Evolutionary conservation across 306 rosid species (phyloP), one percentile per base, ranked within the genome.

Genomic region (Quercus robur): DNA sequence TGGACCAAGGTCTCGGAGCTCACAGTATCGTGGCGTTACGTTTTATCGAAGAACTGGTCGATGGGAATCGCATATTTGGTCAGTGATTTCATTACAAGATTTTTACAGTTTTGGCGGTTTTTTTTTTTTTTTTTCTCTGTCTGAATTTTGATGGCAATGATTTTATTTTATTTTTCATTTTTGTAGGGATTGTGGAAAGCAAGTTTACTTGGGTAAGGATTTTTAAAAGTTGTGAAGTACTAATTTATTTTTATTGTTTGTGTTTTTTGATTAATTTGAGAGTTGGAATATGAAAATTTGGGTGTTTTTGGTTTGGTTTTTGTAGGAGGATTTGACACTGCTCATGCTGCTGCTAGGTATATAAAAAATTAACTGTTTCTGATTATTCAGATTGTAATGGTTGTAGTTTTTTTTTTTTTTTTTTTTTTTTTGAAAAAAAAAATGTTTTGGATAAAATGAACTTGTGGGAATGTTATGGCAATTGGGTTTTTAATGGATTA

Each of bases 31-130:
- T 2, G 98, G 98, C 8, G 97, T 94, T 52, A 94, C 98, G 70
- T 94, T 89, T 77, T 92, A 94, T 57, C 89, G 98, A 75, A 87
- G 98, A 62, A 94, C 98, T 5, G 98, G 98, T 41, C 71, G 98
- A 82, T 94, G 98, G 98, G 98, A 94, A 85, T 94, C 98, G 71
- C 98, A 94, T 79, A 94, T 94, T 68, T 94, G 98, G 98, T 94
- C 44, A 38, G 91, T 41, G 57, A 61, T 80, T 28, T 7, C 46
- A 8, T 41, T 2, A 41, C 46, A 41, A 41, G 46, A 41, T 41
- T 41, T 41, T 41, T 25, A 25, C n/a, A 52, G 54, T 33, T 23
- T n/a, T 78, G 26, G 28, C 46, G 28, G 44, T 73, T 18, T 44
- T 74, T 9, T 11, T n/a, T 14, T 14, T 23, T 13, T 58, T 49